A percentile compares a stretch with the other conserved stretches of the same genome.
These are phyloP conservation scores for Pseudogymnoascus sp. DNA, from an alignment of 2,329 filamentous ascomycete genomes.

Conservation along the genomic window DNA sequence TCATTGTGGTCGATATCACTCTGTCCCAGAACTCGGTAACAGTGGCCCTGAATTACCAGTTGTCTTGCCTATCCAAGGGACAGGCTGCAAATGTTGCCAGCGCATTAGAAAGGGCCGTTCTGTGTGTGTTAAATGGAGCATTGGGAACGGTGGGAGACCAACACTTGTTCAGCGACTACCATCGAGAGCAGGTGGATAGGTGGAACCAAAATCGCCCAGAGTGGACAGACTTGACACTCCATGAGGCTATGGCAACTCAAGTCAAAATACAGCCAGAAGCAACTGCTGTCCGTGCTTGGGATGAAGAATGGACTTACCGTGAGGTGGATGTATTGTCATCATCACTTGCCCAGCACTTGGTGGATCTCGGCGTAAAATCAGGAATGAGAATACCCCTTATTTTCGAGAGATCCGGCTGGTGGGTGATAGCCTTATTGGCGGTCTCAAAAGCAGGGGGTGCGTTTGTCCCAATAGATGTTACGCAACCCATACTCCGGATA, in stretches of 20 bases:
- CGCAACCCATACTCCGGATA: constrained; percentile 17
- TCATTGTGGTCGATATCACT: neutral
- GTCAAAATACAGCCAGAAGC: constrained; percentile 10
- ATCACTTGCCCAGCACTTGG: constrained; percentile 12
- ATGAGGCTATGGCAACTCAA: constrained; percentile 11
- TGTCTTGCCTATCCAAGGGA: neutral
- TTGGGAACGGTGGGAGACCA: neutral
- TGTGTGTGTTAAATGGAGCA: neutral
- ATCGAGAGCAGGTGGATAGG: neutral
- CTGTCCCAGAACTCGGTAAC: neutral
- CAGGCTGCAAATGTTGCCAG: constrained; percentile 5
- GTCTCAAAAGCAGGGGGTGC: constrained; percentile 21
- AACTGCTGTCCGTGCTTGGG: constrained; percentile 17
- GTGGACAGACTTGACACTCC: constrained; percentile 8
- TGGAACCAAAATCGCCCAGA: constrained; percentile 8
- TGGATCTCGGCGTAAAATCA: constrained; percentile 10
- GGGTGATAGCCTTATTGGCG: constrained; percentile 17
- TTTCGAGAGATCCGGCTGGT: constrained; percentile 20
- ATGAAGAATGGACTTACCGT: constrained; percentile 15
- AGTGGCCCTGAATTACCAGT: neutral
- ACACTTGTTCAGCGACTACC: neutral
- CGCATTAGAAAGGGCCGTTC: neutral
- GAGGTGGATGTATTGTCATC: constrained; percentile 12
- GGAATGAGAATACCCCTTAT: constrained; percentile 16
- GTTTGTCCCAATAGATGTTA: constrained; percentile 23